These are phyloP conservation scores for Cladorrhinum sp. DNA, from an alignment of 2,329 filamentous ascomycete species.

Conservation along the genomic window DNA sequence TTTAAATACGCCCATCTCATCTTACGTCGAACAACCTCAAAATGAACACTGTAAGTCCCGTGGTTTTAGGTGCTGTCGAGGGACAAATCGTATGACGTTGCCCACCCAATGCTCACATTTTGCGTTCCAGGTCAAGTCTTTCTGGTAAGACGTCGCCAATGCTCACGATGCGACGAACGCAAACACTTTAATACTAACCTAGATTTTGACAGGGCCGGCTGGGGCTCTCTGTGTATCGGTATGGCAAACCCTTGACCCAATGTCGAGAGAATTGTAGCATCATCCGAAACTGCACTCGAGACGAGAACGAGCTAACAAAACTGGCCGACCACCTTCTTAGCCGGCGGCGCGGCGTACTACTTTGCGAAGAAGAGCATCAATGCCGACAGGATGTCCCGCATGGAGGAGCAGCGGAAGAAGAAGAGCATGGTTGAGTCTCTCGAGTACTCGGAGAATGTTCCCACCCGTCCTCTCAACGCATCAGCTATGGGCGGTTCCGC, in stretches of 20 bases:
- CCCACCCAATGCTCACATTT: conserved; percentile 5
- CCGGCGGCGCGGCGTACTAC: conserved; percentile 88
- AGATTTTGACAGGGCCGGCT: conserved; percentile 67
- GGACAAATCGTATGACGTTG: not conserved
- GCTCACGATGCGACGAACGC: conserved; percentile 5
- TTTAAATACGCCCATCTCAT: not conserved
- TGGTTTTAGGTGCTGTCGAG: not conserved
- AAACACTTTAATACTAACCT: conserved; percentile 9
- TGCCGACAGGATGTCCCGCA: conserved; percentile 72
- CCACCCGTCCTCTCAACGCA: conserved; percentile 34
- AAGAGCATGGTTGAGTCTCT: conserved; percentile 57
- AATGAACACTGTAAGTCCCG: conserved; percentile 54
- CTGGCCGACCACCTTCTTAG: conserved; percentile 41
- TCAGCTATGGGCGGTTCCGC: conserved; percentile 37
- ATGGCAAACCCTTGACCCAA: conserved; percentile 27
- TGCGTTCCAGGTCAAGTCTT: conserved; percentile 56
- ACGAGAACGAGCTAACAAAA: conserved; percentile 9
- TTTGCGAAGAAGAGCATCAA: conserved; percentile 96
- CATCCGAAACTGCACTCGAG: not conserved
- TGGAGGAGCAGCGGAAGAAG: conserved; percentile 64
- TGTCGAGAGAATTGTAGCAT: not conserved
- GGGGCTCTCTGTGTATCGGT: conserved; percentile 85
- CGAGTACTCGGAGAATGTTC: conserved; percentile 45
- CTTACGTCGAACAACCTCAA: conserved; percentile 21
- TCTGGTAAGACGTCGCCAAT: conserved; percentile 50